A percentile compares a stretch with the other conserved stretches of the same genome.
Conservation (phyloP, 2,329 filamentous ascomycete genomes). For the Pseudohalonectria lignicola region DNA sequence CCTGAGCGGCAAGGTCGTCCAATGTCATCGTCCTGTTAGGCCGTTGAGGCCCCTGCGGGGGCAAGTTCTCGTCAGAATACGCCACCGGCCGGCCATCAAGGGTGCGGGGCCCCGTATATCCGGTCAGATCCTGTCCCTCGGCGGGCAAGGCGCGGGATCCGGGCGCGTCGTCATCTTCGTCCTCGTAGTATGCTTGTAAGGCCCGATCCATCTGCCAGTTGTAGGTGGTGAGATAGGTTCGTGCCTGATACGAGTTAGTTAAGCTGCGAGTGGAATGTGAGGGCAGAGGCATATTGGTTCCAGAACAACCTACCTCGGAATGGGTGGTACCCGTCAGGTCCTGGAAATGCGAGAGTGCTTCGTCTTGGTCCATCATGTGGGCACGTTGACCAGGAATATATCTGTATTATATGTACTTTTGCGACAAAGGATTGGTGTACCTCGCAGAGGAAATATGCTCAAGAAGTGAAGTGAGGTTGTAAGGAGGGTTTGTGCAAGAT, state of each 20-base stretch:
- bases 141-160: slow-evolving; percentile 29
- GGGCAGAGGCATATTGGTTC: slow-evolving; percentile 3
- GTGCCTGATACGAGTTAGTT: too few relatives aligned
- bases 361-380: too few relatives aligned
- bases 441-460: too few relatives aligned
- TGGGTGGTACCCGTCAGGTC: slow-evolving; percentile 40
- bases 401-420: too few relatives aligned
- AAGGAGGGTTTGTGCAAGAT: too few relatives aligned
- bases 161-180: slow-evolving; percentile 28
- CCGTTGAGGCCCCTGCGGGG: background rate
- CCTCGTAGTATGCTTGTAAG: slow-evolving; percentile 50
- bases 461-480: too few relatives aligned
- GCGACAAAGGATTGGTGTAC: too few relatives aligned
- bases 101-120: slow-evolving; percentile 51
- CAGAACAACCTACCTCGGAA: slow-evolving; percentile 29
- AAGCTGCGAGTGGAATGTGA: too few relatives aligned
- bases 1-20: slow-evolving; percentile 17
- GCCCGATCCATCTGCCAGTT: slow-evolving; percentile 57
- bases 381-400: too few relatives aligned
- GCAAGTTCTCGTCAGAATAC: slow-evolving; percentile 11
- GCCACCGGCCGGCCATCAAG: slow-evolving; percentile 51
- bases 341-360: slow-evolving; percentile 40
- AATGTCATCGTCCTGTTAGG: background rate
- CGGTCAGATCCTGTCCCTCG: slow-evolving; percentile 20
- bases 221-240: slow-evolving; percentile 1